Conservation (phyloP, 495 filamentous ascomycete genomes). For the Penicillium subrubescens region DNA sequence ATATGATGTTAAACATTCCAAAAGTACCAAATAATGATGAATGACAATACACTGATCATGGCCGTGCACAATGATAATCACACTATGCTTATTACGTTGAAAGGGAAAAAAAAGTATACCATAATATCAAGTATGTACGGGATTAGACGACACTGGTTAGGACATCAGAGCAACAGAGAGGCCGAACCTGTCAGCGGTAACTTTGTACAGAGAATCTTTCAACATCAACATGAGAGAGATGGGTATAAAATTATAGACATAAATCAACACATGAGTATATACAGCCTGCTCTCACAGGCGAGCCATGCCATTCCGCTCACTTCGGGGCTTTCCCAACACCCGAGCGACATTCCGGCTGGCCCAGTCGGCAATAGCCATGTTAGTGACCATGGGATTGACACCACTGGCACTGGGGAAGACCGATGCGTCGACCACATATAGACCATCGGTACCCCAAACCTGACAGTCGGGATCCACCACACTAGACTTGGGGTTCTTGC, state of each 20-base stretch:
- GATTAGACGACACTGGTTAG: not conserved
- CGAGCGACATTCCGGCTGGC: constrained; percentile 42
- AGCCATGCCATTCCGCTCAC: constrained; percentile 19
- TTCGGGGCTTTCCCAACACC: constrained; percentile 24
- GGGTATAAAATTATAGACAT: not conserved
- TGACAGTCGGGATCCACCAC: constrained; percentile 76
- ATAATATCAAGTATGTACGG: not conserved
- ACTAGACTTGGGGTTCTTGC: constrained; percentile 53
- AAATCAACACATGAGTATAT: not conserved
- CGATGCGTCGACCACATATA: constrained; percentile 85
- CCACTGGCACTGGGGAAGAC: constrained; percentile 88
- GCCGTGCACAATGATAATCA: not conserved
- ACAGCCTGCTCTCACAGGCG: constrained; percentile 19
- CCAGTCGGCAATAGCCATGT: constrained; percentile 74
- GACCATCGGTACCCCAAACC: constrained; percentile 73
- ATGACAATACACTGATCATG: not conserved
- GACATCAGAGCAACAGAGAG: not conserved
- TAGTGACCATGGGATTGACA: constrained; percentile 93
- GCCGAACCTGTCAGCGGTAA: not conserved
- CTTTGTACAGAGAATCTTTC: constrained; percentile 1
- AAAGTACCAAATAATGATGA: not conserved
- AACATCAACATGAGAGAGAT: not conserved
- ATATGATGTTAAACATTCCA: not conserved
- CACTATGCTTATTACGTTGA: too few relatives aligned
- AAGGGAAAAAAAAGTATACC: not conserved